Evolutionary conservation across 1,139 yeast genomes (phyloP), one percentile per base, ranked within the genome.

Genomic region (Scheffersomyces parashehatae): DNA sequence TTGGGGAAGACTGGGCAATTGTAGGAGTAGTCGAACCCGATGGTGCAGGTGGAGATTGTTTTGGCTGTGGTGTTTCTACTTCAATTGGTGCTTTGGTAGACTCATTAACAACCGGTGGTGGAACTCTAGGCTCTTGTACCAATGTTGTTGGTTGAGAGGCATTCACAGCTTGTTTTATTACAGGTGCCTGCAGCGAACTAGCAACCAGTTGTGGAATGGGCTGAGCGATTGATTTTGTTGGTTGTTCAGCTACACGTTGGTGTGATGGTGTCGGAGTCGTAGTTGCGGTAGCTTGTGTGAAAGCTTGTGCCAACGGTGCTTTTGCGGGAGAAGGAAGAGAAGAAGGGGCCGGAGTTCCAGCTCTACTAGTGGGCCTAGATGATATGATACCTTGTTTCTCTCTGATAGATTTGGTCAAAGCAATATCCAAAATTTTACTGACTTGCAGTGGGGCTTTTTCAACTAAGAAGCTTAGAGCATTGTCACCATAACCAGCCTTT

Each of bases 361-460:
- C 56, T 45, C 67, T 51, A 47, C 67, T 64, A 20, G 64, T 50
- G 30, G 58, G 58, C 36, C 52, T 55, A 9, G 58, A 53, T 2
- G 62, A 54, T 3, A 50, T 41, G 4, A 55, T 49, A 7, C 68
- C 70, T 48, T 73, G 75, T 41, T 66, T 69, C 50, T 85, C 88
- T 43, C 79, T 79, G 28, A 89, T 85, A 0, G 90, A 87, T 43
- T 88, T 88, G 50, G 88, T 85, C 56, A 88, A 79, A 0, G 96
- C 96, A 42, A 88, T 86, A 29, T 88, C 91, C 53, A 90, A 70
- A 47, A 90, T 85, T 59, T 84, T 83, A 45, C 93, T 88, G 44
- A 90, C 81, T 61, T 88, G 95, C 48, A 85, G 88, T 1, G 97
- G 96, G 45, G 93, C 91, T 56, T 85, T 85, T 48, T 89, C 96